Evolutionary conservation across 768 basidiomycete genomes (phyloP).

Genomic region (Mycena amicta): DNA sequence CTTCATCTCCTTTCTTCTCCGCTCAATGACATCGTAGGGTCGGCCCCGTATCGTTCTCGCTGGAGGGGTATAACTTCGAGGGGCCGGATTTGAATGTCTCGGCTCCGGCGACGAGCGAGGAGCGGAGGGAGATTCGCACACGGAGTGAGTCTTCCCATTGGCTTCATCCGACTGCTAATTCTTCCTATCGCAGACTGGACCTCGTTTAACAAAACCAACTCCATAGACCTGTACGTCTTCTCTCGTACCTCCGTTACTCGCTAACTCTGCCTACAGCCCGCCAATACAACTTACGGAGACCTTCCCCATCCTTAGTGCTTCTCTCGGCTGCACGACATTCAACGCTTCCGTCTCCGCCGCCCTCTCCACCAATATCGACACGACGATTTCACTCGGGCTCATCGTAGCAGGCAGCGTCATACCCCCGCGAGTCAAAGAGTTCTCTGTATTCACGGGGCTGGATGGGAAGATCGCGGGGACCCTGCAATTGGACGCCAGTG

Average conservation of each 20-base stretch:
- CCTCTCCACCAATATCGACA: conserved; percentile 6
- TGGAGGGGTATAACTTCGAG: neutral
- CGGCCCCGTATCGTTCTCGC: neutral
- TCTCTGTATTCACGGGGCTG: conserved; percentile 22
- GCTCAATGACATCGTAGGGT: neutral
- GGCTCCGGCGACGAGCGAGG: too few relatives aligned
- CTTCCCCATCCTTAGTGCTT: conserved; percentile 8
- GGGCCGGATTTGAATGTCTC: neutral
- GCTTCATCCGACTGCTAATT: too few relatives aligned
- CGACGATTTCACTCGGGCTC: conserved; percentile 23
- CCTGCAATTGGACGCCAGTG: conserved; percentile 22
- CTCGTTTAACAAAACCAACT: conserved; percentile 2
- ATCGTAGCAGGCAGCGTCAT: conserved; percentile 31
- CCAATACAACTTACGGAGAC: conserved; percentile 4
- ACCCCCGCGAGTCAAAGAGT: conserved; percentile 26
- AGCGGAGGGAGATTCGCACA: neutral
- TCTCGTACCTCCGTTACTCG: too few relatives aligned
- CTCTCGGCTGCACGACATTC: conserved; percentile 3
- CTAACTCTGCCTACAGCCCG: too few relatives aligned
- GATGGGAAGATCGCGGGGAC: conserved; percentile 24
- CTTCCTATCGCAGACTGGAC: too few relatives aligned
- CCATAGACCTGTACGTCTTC: too few relatives aligned
- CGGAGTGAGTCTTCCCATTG: too few relatives aligned
- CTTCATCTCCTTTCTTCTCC: neutral
- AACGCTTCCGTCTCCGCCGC: conserved; percentile 4